Percentiles rank a stretch among this genome's conserved stretches.
These are phyloP conservation scores for Volvariella surrecta DNA, from an alignment of 1,284 basidiomycete genomes.

Conservation along the genomic window DNA sequence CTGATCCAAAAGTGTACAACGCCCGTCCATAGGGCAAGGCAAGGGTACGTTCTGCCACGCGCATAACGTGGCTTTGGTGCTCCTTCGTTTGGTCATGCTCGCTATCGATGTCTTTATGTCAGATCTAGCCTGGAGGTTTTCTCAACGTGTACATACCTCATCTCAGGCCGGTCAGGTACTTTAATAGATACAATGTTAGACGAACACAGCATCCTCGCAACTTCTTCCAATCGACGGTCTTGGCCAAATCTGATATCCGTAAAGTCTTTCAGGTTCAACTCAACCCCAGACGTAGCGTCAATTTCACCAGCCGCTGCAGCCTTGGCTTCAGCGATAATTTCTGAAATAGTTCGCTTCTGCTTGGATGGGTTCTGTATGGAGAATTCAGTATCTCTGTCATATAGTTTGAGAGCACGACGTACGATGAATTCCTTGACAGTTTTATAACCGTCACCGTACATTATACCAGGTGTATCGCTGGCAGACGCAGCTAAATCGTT, in stretches of 20 bases:
- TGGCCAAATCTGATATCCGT: conserved; percentile 80
- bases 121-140: conserved; percentile 4
- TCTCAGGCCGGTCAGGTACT: conserved; percentile 61
- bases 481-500: conserved; percentile 69
- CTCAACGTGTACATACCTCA: conserved; percentile 41
- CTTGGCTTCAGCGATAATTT: conserved; percentile 42
- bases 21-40: conserved; percentile 82
- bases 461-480: conserved; percentile 30
- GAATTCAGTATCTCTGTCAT: neutral
- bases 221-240: conserved; percentile 81
- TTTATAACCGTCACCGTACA: conserved; percentile 44
- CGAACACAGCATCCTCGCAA: conserved; percentile 81
- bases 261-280: conserved; percentile 64
- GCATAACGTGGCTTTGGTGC: conserved; percentile 71
- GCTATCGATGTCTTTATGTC: conserved; percentile 26
- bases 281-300: conserved; percentile 55
- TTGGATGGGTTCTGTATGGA: conserved; percentile 30
- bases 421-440: conserved; percentile 54
- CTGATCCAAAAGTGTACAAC: conserved; percentile 80
- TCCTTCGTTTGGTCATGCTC: conserved; percentile 77
- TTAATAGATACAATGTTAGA: conserved; percentile 60
- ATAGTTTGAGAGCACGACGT: conserved; percentile 14
- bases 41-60: conserved; percentile 78
- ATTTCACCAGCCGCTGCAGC: conserved; percentile 43
- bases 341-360: conserved; percentile 40